A percentile compares a stretch with the other conserved stretches of the same genome.
Evolutionary conservation across 2,329 filamentous ascomycete genomes (phyloP).

Genomic region (Neofusicoccum cordaticola): DNA sequence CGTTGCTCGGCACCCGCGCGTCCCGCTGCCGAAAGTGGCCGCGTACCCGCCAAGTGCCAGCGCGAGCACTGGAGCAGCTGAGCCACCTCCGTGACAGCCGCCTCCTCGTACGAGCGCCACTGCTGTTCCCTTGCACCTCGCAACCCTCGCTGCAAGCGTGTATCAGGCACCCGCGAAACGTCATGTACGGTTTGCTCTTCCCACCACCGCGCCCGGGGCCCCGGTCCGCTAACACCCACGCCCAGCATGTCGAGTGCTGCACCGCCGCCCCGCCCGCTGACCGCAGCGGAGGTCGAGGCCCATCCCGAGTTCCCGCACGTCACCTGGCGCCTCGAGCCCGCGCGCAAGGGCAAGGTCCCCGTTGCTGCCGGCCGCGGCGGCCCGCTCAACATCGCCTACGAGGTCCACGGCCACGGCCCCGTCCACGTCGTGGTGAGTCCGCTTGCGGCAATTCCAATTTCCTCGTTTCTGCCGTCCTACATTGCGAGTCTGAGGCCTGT

Average conservation of each 20-base stretch:
- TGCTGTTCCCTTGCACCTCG: background rate
- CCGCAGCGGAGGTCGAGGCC: slow-evolving; percentile 57
- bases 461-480: slow-evolving; percentile 8
- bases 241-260: background rate
- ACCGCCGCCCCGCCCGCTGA: slow-evolving; percentile 36
- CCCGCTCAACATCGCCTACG: slow-evolving; percentile 73
- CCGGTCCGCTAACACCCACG: background rate
- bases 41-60: slow-evolving; percentile 4
- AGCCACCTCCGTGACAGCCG: slow-evolving; percentile 11
- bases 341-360: slow-evolving; percentile 57
- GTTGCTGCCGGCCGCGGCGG: slow-evolving; percentile 72
- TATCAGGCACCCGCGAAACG: slow-evolving; percentile 1
- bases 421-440: slow-evolving; percentile 68
- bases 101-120: slow-evolving; percentile 5
- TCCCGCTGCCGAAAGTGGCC: slow-evolving; percentile 6
- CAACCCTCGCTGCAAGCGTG: background rate
- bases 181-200: slow-evolving; percentile 11
- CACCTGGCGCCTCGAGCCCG: slow-evolving; percentile 67
- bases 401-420: slow-evolving; percentile 73
- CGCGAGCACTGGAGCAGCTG: background rate
- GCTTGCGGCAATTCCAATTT: background rate
- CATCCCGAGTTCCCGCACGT: slow-evolving; percentile 67
- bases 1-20: background rate
- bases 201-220: background rate
- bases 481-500: slow-evolving; percentile 8